Evolutionary conservation across 1,139 yeast species (phyloP).

Genomic region (Groenewaldozyma auringiensis): DNA sequence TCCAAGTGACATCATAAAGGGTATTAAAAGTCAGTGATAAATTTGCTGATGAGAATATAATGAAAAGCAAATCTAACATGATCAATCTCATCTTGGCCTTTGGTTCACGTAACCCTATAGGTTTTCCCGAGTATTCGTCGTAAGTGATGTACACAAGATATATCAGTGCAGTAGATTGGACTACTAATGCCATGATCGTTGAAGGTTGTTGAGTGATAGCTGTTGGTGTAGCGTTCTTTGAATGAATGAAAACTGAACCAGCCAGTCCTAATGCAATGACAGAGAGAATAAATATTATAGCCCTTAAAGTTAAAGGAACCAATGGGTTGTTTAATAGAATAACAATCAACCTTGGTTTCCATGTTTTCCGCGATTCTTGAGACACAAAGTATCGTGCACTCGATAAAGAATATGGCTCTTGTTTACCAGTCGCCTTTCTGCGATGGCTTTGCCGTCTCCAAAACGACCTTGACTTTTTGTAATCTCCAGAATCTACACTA

Average conservation of each 20-base stretch:
- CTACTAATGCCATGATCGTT: slow-evolving; percentile 85
- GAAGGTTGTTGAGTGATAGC: slow-evolving; percentile 73
- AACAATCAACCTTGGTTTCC: slow-evolving; percentile 54
- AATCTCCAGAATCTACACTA: neutral
- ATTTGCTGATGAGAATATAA: slow-evolving; percentile 90
- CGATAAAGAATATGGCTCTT: slow-evolving; percentile 16
- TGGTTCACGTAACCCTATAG: slow-evolving; percentile 81
- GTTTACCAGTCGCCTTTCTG: neutral
- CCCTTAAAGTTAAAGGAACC: slow-evolving; percentile 68
- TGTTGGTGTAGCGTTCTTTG: slow-evolving; percentile 33
- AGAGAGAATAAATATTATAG: slow-evolving; percentile 48
- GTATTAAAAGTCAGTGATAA: slow-evolving; percentile 80
- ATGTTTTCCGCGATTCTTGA: slow-evolving; percentile 38
- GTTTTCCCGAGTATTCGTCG: slow-evolving; percentile 89
- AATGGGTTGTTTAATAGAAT: slow-evolving; percentile 68
- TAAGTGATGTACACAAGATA: slow-evolving; percentile 76
- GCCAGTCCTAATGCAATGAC: slow-evolving; percentile 26
- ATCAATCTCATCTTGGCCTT: slow-evolving; percentile 69
- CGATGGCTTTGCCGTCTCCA: slow-evolving; percentile 1
- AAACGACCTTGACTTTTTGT: neutral
- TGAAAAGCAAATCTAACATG: slow-evolving; percentile 73
- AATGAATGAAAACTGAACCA: slow-evolving; percentile 21
- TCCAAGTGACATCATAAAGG: slow-evolving; percentile 75
- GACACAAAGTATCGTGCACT: slow-evolving; percentile 23
- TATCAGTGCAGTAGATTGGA: slow-evolving; percentile 68